Evolutionary conservation across 495 filamentous ascomycete genomes (phyloP).

Genomic region (Apiosordaria backusii): DNA sequence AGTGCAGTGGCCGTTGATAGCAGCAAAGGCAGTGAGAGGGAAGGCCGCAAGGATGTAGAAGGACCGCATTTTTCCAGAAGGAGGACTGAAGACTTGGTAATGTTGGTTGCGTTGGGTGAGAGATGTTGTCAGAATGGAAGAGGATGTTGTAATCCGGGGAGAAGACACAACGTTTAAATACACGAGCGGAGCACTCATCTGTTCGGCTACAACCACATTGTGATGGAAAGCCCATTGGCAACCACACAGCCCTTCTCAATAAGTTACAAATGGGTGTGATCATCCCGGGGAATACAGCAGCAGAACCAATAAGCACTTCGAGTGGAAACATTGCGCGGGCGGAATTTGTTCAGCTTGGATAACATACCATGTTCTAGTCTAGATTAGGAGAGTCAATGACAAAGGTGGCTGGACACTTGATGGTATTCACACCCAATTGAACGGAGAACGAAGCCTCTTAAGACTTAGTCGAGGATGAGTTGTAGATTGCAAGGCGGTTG

Average conservation of each 20-base stretch:
- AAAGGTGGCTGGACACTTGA: neutral
- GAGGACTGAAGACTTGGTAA: too few relatives aligned
- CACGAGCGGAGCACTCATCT: too few relatives aligned
- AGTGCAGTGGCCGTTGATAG: slow-evolving; percentile 16
- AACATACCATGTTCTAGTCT: neutral
- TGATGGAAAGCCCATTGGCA: too few relatives aligned
- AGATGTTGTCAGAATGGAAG: neutral
- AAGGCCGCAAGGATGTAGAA: neutral
- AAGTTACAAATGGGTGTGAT: too few relatives aligned
- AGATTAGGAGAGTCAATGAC: neutral
- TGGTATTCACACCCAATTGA: neutral
- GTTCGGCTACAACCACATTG: too few relatives aligned
- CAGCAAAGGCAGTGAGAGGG: slow-evolving; percentile 3
- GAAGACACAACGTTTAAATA: neutral
- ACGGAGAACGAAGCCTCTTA: neutral
- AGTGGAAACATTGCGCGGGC: neutral
- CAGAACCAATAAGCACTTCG: neutral
- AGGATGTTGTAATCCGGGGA: neutral
- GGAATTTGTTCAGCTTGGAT: neutral
- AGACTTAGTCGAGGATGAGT: neutral
- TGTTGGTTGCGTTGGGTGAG: too few relatives aligned
- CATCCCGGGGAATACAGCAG: too few relatives aligned
- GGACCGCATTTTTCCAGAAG: neutral
- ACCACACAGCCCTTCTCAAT: too few relatives aligned
- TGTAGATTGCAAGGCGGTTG: neutral